A percentile compares a stretch with the other conserved stretches of the same genome.
Conservation (phyloP, 2,329 filamentous ascomycete species). For the Cordyceps farinosa region DNA sequence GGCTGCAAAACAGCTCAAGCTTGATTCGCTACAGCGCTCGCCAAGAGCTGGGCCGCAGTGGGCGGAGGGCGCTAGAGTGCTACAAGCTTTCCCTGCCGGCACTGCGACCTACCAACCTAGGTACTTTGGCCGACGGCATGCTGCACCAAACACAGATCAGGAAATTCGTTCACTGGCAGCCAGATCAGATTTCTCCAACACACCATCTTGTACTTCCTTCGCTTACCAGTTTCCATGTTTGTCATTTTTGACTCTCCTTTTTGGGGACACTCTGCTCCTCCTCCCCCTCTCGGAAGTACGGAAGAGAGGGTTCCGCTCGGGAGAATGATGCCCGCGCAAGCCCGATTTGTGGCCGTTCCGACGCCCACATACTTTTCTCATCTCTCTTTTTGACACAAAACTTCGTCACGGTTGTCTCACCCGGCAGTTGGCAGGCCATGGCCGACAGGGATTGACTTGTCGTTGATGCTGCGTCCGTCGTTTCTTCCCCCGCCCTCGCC, state of each 20-base stretch:
- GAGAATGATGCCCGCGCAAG: neutral
- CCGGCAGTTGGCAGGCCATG: neutral
- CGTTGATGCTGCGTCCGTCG: too few relatives aligned
- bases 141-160: neutral
- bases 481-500: too few relatives aligned
- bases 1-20: neutral
- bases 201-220: too few relatives aligned
- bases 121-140: neutral
- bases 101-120: too few relatives aligned
- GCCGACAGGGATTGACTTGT: too few relatives aligned
- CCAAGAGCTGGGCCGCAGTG: neutral
- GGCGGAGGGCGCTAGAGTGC: too few relatives aligned
- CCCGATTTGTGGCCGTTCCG: neutral
- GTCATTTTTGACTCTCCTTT: neutral
- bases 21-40: neutral
- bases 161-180: too few relatives aligned
- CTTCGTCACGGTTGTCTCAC: neutral
- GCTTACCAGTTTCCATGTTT: neutral
- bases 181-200: too few relatives aligned
- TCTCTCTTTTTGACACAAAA: too few relatives aligned
- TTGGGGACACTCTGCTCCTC: neutral
- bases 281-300: neutral
- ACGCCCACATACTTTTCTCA: neutral
- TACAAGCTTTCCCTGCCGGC: too few relatives aligned
- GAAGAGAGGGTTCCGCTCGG: neutral